A percentile compares a stretch with the other conserved stretches of the same genome.
Evolutionary conservation across 2,329 filamentous ascomycete genomes (phyloP).

Genomic region (Fusarium denticulatum): DNA sequence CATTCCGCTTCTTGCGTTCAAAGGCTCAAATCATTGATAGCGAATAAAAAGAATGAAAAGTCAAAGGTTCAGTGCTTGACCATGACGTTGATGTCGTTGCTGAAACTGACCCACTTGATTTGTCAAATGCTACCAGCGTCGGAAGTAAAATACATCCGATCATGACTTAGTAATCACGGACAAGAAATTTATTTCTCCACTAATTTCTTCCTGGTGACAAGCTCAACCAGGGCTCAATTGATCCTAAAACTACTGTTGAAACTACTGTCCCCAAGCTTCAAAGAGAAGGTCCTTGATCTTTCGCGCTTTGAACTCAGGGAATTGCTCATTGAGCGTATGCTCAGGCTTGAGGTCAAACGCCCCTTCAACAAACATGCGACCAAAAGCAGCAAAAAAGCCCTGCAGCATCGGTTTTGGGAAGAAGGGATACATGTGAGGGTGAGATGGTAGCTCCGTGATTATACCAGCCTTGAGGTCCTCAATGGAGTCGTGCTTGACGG

Average conservation of each 20-base stretch:
- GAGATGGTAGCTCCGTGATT: not conserved
- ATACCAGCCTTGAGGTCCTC: not conserved
- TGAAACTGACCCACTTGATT: not conserved
- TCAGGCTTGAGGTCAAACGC: not conserved
- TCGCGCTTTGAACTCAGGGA: not conserved
- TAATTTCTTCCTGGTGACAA: not conserved
- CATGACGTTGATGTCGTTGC: fast-evolving
- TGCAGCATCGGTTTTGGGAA: not conserved
- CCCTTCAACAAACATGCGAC: not conserved
- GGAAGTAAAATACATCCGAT: not conserved
- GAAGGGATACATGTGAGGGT: not conserved
- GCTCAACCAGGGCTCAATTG: too few relatives aligned
- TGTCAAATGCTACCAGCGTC: not conserved
- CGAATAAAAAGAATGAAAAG: fast-evolving
- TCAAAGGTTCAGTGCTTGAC: not conserved
- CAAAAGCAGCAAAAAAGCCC: not conserved
- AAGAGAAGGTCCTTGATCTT: not conserved
- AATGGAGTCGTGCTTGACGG: not conserved
- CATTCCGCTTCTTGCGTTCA: not conserved
- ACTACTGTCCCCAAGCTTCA: not conserved
- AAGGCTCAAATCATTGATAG: fast-evolving
- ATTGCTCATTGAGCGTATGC: not conserved
- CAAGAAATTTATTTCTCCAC: not conserved
- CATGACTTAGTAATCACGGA: not conserved
- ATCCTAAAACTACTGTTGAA: not conserved